These are phyloP conservation scores for Penicillium brasilianum DNA, from an alignment of 2,329 filamentous ascomycete genomes.

Conservation along the genomic window DNA sequence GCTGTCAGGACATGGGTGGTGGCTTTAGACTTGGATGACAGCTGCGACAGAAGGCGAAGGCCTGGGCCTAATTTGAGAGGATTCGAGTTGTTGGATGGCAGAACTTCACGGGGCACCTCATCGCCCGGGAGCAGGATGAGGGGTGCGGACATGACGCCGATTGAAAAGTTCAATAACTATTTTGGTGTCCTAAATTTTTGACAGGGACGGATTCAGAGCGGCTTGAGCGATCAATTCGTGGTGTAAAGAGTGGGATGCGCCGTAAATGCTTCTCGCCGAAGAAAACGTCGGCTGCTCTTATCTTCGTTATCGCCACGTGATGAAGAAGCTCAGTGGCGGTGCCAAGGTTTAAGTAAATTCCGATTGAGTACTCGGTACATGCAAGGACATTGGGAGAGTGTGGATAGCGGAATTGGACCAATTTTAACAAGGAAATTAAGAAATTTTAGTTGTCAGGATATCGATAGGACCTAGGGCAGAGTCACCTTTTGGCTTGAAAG, in stretches of 20 bases:
- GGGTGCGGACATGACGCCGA: constrained; percentile 59
- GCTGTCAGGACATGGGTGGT: constrained; percentile 47
- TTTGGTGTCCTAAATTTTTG: neutral
- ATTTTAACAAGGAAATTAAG: neutral
- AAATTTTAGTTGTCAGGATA: neutral
- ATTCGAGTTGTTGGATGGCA: constrained; percentile 69
- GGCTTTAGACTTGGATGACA: constrained; percentile 66
- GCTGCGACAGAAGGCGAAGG: constrained; percentile 78
- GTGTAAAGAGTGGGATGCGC: neutral
- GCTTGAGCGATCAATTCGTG: neutral
- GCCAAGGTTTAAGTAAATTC: neutral
- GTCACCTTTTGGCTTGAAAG: neutral
- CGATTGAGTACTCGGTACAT: neutral
- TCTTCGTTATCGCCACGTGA: constrained; percentile 39
- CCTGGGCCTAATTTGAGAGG: constrained; percentile 83
- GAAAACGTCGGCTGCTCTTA: constrained; percentile 21
- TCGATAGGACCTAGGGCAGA: neutral
- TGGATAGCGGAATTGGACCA: neutral
- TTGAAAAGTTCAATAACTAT: neutral
- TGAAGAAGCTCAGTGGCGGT: constrained; percentile 17
- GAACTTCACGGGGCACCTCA: constrained; percentile 64
- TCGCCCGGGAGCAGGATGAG: constrained; percentile 85
- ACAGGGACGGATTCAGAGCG: neutral
- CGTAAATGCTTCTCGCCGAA: constrained; percentile 13
- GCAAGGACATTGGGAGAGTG: neutral